Evolutionary conservation across 352 stramenopile species (phyloP).

Genomic region (Plasmopara halstedii): DNA sequence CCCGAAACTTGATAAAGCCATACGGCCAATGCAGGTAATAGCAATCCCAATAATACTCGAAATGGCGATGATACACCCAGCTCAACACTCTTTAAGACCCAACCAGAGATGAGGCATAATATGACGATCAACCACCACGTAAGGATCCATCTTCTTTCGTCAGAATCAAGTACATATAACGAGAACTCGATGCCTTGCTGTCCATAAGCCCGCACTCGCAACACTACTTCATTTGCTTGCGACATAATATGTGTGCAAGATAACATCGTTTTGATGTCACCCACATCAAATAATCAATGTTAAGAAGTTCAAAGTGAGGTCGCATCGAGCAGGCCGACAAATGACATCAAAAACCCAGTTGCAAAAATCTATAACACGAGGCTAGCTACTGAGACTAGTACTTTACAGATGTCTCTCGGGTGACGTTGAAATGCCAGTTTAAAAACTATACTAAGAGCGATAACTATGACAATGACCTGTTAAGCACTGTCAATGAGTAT

Average conservation of each 20-base stretch:
- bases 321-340: no score
- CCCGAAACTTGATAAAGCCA: conserved; percentile 14
- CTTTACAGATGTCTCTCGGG: no score
- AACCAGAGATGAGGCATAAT: conserved; percentile 10
- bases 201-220: conserved; percentile 41
- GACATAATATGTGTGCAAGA: neutral
- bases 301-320: no score
- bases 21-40: conserved; percentile 11
- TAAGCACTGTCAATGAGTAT: no score
- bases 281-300: neutral
- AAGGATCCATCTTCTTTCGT: conserved; percentile 5
- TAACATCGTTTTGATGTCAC: conserved; percentile 3
- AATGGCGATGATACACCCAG: conserved; percentile 14
- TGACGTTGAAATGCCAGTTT: no score
- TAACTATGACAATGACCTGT: no score
- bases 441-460: no score
- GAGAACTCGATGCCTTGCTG: conserved; percentile 49
- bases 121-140: conserved; percentile 11
- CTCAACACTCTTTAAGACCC: conserved; percentile 13
- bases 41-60: conserved; percentile 6
- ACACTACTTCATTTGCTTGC: conserved; percentile 26
- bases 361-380: no score
- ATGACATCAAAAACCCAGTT: no score
- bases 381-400: no score
- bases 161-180: conserved; percentile 16